These are phyloP conservation scores for Cryptosporidium sp. DNA, from an alignment of 169 alveolate genomes.

Conservation along the genomic window DNA sequence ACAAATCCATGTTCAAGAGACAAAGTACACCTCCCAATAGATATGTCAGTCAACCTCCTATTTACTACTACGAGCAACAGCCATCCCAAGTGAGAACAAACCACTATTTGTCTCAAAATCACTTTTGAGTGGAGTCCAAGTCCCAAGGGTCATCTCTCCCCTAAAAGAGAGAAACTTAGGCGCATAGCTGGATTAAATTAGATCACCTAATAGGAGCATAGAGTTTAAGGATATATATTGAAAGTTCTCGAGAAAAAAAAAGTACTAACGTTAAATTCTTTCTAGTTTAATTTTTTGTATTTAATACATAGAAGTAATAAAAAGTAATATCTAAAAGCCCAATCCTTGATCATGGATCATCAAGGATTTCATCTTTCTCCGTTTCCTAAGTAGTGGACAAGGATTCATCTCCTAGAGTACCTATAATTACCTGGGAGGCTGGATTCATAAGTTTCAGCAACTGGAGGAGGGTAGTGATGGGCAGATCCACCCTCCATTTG, in stretches of 20 bases:
- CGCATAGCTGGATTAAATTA: background rate
- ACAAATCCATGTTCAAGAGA: background rate
- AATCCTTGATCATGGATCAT: background rate
- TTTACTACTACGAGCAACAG: conserved; percentile 1
- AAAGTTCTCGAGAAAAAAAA: background rate
- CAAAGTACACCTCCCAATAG: conserved; percentile 19
- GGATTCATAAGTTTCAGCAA: conserved; percentile 16
- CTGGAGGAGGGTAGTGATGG: conserved; percentile 3
- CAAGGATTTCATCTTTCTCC: background rate
- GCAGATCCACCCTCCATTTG: background rate
- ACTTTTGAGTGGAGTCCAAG: background rate
- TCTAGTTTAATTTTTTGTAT: background rate
- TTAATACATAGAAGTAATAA: background rate
- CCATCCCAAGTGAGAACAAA: conserved; percentile 7
- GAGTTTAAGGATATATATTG: background rate
- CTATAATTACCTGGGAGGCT: background rate
- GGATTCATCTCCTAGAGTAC: conserved; percentile 8
- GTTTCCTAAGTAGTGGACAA: background rate
- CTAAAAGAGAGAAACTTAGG: background rate
- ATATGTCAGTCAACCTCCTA: conserved; percentile 68
- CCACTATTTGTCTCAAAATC: conserved; percentile 5
- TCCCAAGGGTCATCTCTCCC: background rate
- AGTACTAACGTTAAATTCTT: background rate
- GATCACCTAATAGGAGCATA: background rate
- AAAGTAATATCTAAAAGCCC: background rate